A percentile compares a stretch with the other conserved stretches of the same genome.
Conservation (phyloP, 805 yeast genomes). For the Maudiozyma saulgeensis region DNA sequence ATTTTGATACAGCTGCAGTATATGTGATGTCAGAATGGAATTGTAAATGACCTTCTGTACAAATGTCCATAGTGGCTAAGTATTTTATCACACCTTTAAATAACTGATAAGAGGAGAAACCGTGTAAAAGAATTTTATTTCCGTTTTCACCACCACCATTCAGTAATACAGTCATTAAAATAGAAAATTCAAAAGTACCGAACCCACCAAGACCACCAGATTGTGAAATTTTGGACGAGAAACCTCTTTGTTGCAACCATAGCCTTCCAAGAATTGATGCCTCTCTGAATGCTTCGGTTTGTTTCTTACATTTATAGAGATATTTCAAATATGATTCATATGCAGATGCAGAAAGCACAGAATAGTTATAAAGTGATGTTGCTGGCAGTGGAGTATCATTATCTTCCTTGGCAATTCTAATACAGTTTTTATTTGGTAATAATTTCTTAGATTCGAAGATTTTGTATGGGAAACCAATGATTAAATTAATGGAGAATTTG, state of each 20-base stretch:
- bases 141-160: conserved; percentile 77
- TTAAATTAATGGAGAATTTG: conserved; percentile 59
- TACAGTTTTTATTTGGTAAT: conserved; percentile 70
- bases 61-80: conserved; percentile 70
- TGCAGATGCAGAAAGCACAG: conserved; percentile 60
- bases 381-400: conserved; percentile 40
- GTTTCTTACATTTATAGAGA: conserved; percentile 63
- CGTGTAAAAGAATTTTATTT: conserved; percentile 67
- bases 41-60: conserved; percentile 52
- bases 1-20: conserved; percentile 28
- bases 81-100: conserved; percentile 83
- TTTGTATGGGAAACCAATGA: conserved; percentile 64
- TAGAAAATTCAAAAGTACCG: conserved; percentile 84
- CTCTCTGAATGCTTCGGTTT: conserved; percentile 73
- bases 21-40: conserved; percentile 39
- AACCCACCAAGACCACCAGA: conserved; percentile 59
- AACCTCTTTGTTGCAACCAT: conserved; percentile 86
- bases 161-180: conserved; percentile 69
- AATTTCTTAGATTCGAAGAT: conserved; percentile 68
- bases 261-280: conserved; percentile 80
- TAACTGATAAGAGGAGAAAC: conserved; percentile 86
- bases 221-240: conserved; percentile 48
- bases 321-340: conserved; percentile 64
- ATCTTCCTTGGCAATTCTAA: conserved; percentile 51
- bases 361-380: conserved; percentile 81